Conservation (phyloP, 441 rosid species). For the Syzygium syzygioides region DNA sequence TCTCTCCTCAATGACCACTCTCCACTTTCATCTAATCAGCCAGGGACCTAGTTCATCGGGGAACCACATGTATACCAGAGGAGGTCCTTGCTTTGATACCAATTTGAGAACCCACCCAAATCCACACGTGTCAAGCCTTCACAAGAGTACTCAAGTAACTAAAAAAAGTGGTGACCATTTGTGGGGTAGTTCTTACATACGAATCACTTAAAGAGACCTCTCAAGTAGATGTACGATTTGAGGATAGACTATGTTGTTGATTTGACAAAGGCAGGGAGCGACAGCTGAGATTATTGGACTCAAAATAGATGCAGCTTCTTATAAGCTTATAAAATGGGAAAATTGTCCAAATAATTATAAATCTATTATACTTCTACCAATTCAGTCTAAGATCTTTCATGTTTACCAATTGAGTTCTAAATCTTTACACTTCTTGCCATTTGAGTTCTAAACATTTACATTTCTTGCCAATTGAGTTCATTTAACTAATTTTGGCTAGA, state of each 20-base stretch:
- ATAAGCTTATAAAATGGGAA: background rate
- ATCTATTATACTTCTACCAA: too few relatives aligned
- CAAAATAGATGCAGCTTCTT: background rate
- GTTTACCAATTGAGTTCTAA: too few relatives aligned
- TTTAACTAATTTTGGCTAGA: too few relatives aligned
- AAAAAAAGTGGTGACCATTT: background rate
- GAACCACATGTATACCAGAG: background rate
- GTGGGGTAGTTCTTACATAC: background rate
- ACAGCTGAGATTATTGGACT: background rate
- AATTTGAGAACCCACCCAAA: background rate
- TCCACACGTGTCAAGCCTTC: background rate
- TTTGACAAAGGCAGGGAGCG: background rate
- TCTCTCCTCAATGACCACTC: background rate
- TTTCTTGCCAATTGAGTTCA: too few relatives aligned
- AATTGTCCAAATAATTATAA: fast-evolving
- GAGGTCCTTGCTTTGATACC: background rate
- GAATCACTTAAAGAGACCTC: background rate
- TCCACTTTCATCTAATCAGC: background rate
- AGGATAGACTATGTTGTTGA: background rate
- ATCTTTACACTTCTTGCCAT: too few relatives aligned
- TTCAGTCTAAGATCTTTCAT: too few relatives aligned
- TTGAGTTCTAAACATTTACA: too few relatives aligned
- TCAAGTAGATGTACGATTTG: background rate
- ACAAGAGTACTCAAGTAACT: background rate
- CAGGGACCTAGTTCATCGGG: background rate